Conservation (phyloP, 176 grass and related monocot genomes). For the Chrysopogon serrulatus region DNA sequence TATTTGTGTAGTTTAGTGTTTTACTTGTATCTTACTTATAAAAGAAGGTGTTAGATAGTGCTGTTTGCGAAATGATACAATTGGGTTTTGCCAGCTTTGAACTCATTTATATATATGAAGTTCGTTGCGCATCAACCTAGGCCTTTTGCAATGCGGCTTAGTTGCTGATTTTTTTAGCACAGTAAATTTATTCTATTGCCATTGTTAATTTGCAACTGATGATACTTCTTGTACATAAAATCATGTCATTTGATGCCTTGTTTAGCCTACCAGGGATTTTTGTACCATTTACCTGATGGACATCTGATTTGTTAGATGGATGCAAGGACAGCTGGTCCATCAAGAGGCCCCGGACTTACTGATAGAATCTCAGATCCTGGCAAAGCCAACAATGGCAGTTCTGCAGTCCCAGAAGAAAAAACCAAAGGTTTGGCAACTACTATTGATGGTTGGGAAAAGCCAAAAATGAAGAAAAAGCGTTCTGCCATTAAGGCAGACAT, state of each 20-base stretch:
- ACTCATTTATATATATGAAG: conserved; percentile 1
- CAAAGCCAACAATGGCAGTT: conserved; percentile 49
- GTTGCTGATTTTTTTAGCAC: not conserved
- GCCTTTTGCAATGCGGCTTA: conserved; percentile 7
- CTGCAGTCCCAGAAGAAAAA: conserved; percentile 60
- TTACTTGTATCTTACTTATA: conserved; percentile 4
- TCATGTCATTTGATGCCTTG: not conserved
- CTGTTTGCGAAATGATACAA: conserved; percentile 3
- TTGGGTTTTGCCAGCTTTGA: conserved; percentile 1
- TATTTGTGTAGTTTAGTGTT: not conserved
- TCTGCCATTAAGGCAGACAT: conserved; percentile 72
- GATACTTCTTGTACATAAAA: conserved; percentile 1
- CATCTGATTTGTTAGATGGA: conserved; percentile 74
- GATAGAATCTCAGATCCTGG: conserved; percentile 70
- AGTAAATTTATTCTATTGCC: not conserved
- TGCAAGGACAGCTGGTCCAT: conserved; percentile 48
- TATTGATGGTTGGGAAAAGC: conserved; percentile 83
- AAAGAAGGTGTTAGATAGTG: conserved; percentile 3
- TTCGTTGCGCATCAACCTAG: not conserved
- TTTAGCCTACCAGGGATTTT: not conserved
- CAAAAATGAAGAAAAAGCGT: conserved; percentile 84
- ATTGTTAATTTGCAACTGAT: conserved; percentile 24
- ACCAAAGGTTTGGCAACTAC: conserved; percentile 42
- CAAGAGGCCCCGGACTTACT: conserved; percentile 39
- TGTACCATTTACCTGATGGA: not conserved